Conservation (phyloP, 1,284 basidiomycete genomes). For the Laetiporus sulphureus region DNA sequence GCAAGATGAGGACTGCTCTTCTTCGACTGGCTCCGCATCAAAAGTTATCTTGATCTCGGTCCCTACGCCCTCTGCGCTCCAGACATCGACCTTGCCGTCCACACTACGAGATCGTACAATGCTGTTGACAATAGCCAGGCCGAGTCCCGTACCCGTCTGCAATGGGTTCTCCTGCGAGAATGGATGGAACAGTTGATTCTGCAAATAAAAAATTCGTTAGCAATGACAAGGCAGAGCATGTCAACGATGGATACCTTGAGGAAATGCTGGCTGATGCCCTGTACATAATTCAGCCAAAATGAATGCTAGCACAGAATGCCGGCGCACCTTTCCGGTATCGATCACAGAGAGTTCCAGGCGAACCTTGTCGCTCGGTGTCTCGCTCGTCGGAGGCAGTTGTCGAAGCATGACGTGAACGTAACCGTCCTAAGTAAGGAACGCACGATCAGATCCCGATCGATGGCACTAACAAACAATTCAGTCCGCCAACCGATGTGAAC, state of each 20-base stretch:
- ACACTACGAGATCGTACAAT: constrained; percentile 85
- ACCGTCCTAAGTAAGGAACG: constrained; percentile 76
- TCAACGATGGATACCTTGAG: constrained; percentile 50
- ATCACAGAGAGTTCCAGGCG: constrained; percentile 83
- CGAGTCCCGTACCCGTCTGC: constrained; percentile 91
- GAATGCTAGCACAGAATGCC: not conserved
- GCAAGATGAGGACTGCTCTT: constrained; percentile 29
- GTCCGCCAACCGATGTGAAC: constrained; percentile 65
- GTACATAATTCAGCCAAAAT: not conserved
- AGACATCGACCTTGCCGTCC: constrained; percentile 83
- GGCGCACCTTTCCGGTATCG: constrained; percentile 80
- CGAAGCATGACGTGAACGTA: constrained; percentile 84
- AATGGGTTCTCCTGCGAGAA: constrained; percentile 93
- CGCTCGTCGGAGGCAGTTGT: constrained; percentile 54
- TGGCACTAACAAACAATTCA: not conserved
- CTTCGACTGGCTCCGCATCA: constrained; percentile 59
- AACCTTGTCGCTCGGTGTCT: constrained; percentile 49
- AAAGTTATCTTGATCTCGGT: constrained; percentile 91
- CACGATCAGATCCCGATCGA: too few species aligned
- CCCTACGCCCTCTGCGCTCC: constrained; percentile 85
- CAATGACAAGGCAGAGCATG: not conserved
- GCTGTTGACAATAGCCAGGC: constrained; percentile 95
- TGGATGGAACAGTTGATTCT: constrained; percentile 95
- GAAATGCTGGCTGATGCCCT: constrained; percentile 86
- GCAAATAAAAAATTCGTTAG: constrained; percentile 10